Evolutionary conservation across 1,284 basidiomycete species (phyloP).

Genomic region (Anthracocystis walkeri): DNA sequence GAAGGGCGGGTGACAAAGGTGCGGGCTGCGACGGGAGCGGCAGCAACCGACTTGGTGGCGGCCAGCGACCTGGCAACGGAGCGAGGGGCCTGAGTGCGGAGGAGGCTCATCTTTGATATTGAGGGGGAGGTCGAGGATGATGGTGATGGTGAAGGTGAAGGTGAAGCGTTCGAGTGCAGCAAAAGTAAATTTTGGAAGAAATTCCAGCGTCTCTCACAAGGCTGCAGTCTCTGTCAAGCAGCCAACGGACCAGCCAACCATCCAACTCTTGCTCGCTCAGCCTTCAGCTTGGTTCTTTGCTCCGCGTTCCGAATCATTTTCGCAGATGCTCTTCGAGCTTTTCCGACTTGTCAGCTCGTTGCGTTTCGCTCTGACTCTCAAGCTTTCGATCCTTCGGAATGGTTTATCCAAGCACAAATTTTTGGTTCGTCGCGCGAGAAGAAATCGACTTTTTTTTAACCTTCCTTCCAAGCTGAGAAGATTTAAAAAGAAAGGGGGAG

Average conservation of each 20-base stretch:
- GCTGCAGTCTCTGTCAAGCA: slow-evolving; percentile 1
- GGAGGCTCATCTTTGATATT: slow-evolving; percentile 48
- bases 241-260: background rate
- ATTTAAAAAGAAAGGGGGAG: background rate
- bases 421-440: slow-evolving; percentile 29
- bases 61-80: slow-evolving; percentile 44
- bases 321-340: slow-evolving; percentile 11
- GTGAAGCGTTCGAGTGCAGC: slow-evolving; percentile 6
- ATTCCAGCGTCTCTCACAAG: background rate
- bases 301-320: slow-evolving; percentile 42
- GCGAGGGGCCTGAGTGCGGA: slow-evolving; percentile 52
- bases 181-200: slow-evolving; percentile 15
- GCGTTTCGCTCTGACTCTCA: background rate
- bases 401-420: slow-evolving; percentile 22
- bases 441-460: slow-evolving; percentile 9
- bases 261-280: background rate
- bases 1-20: slow-evolving; percentile 39
- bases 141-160: slow-evolving; percentile 19
- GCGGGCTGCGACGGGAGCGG: slow-evolving; percentile 37
- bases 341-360: background rate
- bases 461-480: background rate
- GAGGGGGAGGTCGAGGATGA: slow-evolving; percentile 34
- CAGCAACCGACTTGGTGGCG: slow-evolving; percentile 38
- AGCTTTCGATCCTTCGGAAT: background rate
- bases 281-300: background rate